phyloP scores from a whole-genome alignment of 2,329 filamentous ascomycete species.

The Fusarium bulbicola region DNA sequence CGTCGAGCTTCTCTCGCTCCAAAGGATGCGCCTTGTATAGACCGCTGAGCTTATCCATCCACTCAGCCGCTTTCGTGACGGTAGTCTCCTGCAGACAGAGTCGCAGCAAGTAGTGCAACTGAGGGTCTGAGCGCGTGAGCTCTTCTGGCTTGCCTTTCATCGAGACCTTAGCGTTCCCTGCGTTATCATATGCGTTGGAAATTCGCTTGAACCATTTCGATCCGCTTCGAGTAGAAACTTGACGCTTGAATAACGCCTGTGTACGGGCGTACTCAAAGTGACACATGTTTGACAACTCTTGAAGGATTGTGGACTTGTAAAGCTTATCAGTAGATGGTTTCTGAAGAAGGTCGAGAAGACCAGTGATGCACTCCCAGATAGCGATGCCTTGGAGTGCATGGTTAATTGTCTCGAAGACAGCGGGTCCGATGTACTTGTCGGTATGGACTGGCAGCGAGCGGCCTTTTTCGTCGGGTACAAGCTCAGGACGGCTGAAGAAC shows the following conservation, averaged over 20 bases:
- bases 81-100: conserved; percentile 53
- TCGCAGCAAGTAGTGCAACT: conserved; percentile 55
- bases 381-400: conserved; percentile 47
- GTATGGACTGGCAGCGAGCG: conserved; percentile 48
- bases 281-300: conserved; percentile 57
- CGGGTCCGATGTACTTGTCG: conserved; percentile 53
- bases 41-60: conserved; percentile 52
- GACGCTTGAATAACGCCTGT: conserved; percentile 52
- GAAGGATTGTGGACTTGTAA: conserved; percentile 49
- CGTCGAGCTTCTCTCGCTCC: too few relatives aligned
- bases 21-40: conserved; percentile 47
- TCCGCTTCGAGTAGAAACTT: conserved; percentile 48
- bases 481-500: conserved; percentile 53
- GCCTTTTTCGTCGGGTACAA: conserved; percentile 57
- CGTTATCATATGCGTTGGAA: conserved; percentile 47
- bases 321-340: conserved; percentile 40
- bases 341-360: conserved; percentile 48
- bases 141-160: conserved; percentile 54
- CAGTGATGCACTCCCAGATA: conserved; percentile 53
- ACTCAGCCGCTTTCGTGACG: conserved; percentile 48
- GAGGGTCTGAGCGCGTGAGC: conserved; percentile 49
- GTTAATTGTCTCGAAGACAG: conserved; percentile 55
- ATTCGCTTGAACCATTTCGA: conserved; percentile 54
- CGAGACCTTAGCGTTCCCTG: conserved; percentile 47
- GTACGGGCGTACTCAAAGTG: conserved; percentile 54